These are phyloP conservation scores for Theileria equi DNA, from an alignment of 169 alveolate species.

Conservation along the genomic window DNA sequence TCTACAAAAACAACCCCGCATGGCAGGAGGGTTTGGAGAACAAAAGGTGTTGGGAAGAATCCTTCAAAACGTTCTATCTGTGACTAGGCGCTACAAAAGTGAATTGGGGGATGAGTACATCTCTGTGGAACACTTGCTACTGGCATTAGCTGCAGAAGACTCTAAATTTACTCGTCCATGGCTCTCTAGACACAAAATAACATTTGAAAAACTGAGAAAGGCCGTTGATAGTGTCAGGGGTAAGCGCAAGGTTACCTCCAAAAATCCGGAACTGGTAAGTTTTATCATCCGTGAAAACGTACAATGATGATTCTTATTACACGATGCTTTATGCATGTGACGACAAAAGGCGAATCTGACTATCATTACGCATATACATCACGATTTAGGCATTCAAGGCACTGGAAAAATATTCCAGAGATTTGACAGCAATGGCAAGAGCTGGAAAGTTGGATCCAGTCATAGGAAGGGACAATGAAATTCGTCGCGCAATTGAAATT, in stretches of 20 bases:
- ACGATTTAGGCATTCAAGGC: conserved; percentile 61
- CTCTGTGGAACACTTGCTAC: conserved; percentile 77
- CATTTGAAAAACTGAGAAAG: conserved; percentile 76
- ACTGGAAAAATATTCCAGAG: conserved; percentile 77
- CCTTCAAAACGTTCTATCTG: conserved; percentile 74
- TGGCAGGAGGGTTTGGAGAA: conserved; percentile 84
- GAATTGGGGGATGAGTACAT: conserved; percentile 81
- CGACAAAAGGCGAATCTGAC: conserved; percentile 68
- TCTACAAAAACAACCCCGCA: conserved; percentile 74
- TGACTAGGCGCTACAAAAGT: conserved; percentile 73
- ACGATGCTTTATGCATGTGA: not conserved
- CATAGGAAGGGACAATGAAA: conserved; percentile 85
- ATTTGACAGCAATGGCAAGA: conserved; percentile 82
- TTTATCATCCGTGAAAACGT: not conserved
- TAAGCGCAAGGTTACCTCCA: conserved; percentile 79
- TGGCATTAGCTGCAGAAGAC: conserved; percentile 82
- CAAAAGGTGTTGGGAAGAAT: conserved; percentile 83
- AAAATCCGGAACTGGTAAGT: conserved; percentile 79
- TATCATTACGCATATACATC: not conserved
- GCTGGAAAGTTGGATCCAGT: conserved; percentile 86
- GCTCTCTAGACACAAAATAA: conserved; percentile 70
- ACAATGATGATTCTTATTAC: conserved; percentile 1
- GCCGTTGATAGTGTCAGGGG: conserved; percentile 83
- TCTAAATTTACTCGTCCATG: conserved; percentile 81
- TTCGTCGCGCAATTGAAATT: conserved; percentile 81